Evolutionary conservation across 2,329 filamentous ascomycete genomes (phyloP), one percentile per base, ranked within the genome.

Genomic region (Colletotrichum eleusines): DNA sequence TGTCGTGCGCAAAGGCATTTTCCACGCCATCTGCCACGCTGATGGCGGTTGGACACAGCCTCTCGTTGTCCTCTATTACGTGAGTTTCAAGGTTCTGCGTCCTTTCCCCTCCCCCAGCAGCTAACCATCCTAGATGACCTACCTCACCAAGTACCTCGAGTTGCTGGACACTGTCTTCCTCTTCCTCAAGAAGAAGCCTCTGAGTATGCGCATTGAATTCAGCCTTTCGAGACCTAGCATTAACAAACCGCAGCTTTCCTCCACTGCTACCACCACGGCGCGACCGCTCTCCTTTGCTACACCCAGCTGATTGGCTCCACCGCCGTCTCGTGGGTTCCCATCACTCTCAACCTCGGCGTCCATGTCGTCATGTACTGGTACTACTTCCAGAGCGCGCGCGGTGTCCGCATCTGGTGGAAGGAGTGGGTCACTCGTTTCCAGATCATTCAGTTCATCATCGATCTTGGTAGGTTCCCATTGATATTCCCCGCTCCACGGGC

Each of bases 351-450:
- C 88, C 85, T 98, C 79, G 90, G 90, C 74, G 95, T 98, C 66
- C 95, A 98, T 85, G 95, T 98, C 70, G 93, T 98, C 80, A 98
- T 98, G 95, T 98, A 98, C 91, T 98, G 95, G 95, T 98, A 98
- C 91, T 98, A 98, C 90, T 98, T 98, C 91, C 95, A 98, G 88
- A 95, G 94, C 79, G 95, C 95, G 66, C 94, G 95, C 76, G 96
- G 96, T 76, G 90, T 98, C 82, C 92, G 91, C 78, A 96, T 98
- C 84, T 98, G 95, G 95, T 98, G 95, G 95, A 98, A 98, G 92
- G 94, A 98, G 85, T 98, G 95, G 92, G 97, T 98, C 81, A 98
- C 95, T 77, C 93, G 95, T 80, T 92, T 98, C 79, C 95, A 98
- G 85, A 98, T 98, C 83, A 90, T 93, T 78, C 95, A 98, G 82